Evolutionary conservation across 495 filamentous ascomycete species (phyloP), one percentile per base, ranked within the genome.

Genomic region (Tuber magnatum): DNA sequence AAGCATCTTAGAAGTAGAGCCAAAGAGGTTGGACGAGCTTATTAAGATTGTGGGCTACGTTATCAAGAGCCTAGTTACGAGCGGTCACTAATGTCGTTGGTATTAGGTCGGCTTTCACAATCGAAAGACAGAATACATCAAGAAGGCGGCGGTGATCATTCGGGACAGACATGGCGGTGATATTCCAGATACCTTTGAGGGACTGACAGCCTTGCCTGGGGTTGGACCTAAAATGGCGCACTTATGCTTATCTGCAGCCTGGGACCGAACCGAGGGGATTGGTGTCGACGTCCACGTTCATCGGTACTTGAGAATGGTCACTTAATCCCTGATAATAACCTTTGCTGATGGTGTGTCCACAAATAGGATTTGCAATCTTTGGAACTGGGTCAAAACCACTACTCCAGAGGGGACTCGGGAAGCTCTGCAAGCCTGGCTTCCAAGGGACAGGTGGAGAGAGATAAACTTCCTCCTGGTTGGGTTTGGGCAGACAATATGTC

Each of bases 201-300:
- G 90, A 0, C 86, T 99, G 28, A 90, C 90, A 81, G 87, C 89
- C 10, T 88, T 99, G 0, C 95, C 95, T 0, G 95, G 95, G 3
- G 94, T 99, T 0, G 95, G 95, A 0, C 95, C 95, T 9, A 99
- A 99, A 85, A 99, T 99, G 94, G 95, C 92, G 32, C 93, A 96
- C 81, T 87, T 99, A 6, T 97, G 93, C 83, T 88, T 98, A 88
- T 91, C 85, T 18, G 88, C 85, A 10, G 88, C 88, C 4, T 91
- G 89, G 90, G 85, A 84, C 72, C 82, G 86, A 39, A 86, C 86
- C 9, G 86, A 88, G 74, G 89, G 90, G 0, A 89, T 91, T 75
- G 90, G 90, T 39, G 90, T 91, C 44, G 90, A 91, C 83, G 89
- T 91, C 44, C 89, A 91, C 78, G 89, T 91, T 18, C 89, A 98